Evolutionary conservation across 805 yeast genomes (phyloP), one percentile per base, ranked within the genome.

Genomic region (Kurtzmaniella fragi): DNA sequence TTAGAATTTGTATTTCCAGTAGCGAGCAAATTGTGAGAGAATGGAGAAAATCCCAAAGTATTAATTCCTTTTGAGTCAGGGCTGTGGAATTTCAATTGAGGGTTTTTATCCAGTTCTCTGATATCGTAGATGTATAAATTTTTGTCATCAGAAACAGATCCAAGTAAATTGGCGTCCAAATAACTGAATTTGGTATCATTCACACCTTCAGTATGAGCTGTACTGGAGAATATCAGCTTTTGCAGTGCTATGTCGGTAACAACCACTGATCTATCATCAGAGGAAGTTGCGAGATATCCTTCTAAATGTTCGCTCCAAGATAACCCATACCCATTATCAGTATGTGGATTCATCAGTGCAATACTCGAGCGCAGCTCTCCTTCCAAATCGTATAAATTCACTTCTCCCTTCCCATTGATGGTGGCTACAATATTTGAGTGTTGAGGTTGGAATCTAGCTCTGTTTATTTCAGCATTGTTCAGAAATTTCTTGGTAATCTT

Each of bases 101-200:
- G 64, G 9, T 45, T 40, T 15, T 36, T 31, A 12, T 5, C 17
- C 11, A 14, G 16, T 1, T 57, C 52, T 52, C 86, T 68, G 37
- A 66, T 54, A 55, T 85, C 95, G 45, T 67, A 77, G 13, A 82
- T 51, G 26, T 67, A 61, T 38, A 82, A 64, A 14, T 67, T 61
- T 37, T 70, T 71, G 54, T 85, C 95, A 45, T 85, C 95, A 8
- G 88, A 79, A 0, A 82, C 91, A 2, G 88, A 73, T 0, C 85
- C 93, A 56, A 83, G 77, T 2, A 77, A 31, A 42, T 71, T 62
- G 17, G 62, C 64, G 32, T 74, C 67, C 39, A 71, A 67, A 17
- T 63, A 56, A 49, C 82, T 84, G 87, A 90, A 85, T 59, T 80
- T 77, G 15, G 79, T 82, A 50, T 84, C 93, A 50, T 85, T 85